Conservation (phyloP, 2,329 filamentous ascomycete genomes). For the Sphaerulina vaccinii region DNA sequence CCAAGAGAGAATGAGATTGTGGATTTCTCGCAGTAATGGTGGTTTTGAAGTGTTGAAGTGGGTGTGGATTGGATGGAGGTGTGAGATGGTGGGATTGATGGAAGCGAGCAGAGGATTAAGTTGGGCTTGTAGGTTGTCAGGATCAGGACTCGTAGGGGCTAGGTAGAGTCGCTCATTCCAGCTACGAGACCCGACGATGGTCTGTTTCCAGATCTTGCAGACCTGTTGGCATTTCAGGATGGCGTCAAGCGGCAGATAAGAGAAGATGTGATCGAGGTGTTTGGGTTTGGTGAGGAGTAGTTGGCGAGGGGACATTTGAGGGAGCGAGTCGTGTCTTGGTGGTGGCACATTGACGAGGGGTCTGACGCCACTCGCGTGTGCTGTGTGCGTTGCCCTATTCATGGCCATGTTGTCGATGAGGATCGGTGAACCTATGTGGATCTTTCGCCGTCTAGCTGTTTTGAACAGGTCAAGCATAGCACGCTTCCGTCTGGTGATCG, state of each 20-base stretch:
- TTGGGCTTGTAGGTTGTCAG: not conserved
- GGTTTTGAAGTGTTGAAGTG: not conserved
- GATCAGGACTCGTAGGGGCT: not conserved
- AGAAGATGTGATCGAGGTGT: slow-evolving; percentile 4
- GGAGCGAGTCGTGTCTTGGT: not conserved
- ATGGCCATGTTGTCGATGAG: not conserved
- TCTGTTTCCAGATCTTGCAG: slow-evolving; percentile 2
- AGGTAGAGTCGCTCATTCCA: slow-evolving; percentile 5
- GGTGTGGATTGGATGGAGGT: slow-evolving; percentile 8
- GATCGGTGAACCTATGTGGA: not conserved
- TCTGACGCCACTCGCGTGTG: not conserved
- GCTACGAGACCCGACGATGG: not conserved
- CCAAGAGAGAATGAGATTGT: slow-evolving; percentile 6
- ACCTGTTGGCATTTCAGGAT: slow-evolving; percentile 8
- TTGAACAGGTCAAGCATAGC: not conserved
- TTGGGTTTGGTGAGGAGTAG: slow-evolving; percentile 1
- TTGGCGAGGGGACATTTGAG: not conserved
- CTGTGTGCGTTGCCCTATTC: not conserved
- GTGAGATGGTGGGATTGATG: slow-evolving; percentile 4
- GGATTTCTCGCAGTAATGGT: not conserved
- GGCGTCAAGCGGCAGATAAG: not conserved
- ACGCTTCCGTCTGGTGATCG: not conserved
- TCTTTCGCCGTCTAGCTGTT: not conserved
- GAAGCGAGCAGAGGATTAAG: slow-evolving; percentile 13
- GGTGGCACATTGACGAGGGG: not conserved